A percentile compares a stretch with the other conserved stretches of the same genome.
phyloP scores from a whole-genome alignment of 2,329 filamentous ascomycete species.

The Pleomassaria siparia region DNA sequence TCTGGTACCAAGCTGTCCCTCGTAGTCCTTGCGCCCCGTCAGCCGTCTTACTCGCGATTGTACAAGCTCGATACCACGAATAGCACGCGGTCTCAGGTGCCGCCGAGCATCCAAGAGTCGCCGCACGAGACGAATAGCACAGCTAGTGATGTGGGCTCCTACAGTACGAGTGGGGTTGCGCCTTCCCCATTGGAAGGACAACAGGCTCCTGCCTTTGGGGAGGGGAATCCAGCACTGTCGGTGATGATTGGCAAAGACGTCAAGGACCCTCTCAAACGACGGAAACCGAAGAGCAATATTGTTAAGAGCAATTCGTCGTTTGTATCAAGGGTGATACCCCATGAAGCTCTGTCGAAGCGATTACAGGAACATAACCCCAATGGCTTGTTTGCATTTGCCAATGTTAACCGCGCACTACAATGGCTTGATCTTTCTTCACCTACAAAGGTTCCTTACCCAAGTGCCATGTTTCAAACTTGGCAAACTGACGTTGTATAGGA shows the following conservation, averaged over 20 bases:
- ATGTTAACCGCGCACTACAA: constrained; percentile 92
- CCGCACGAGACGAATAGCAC: constrained; percentile 48
- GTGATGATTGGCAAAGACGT: constrained; percentile 65
- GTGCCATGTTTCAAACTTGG: not conserved
- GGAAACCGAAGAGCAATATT: constrained; percentile 97
- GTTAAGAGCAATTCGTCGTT: constrained; percentile 98
- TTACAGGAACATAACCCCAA: constrained; percentile 76
- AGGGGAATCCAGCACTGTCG: constrained; percentile 75
- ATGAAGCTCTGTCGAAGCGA: constrained; percentile 77
- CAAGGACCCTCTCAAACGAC: constrained; percentile 67
- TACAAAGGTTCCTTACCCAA: constrained; percentile 56
- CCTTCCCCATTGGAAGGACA: constrained; percentile 33
- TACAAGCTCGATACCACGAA: constrained; percentile 45
- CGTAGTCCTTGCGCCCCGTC: constrained; percentile 64
- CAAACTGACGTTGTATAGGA: constrained; percentile 53
- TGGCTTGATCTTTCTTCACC: constrained; percentile 88
- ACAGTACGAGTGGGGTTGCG: constrained; percentile 39
- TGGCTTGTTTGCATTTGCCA: constrained; percentile 87
- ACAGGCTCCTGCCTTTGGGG: constrained; percentile 72
- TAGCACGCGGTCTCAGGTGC: constrained; percentile 45
- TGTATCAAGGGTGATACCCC: constrained; percentile 91
- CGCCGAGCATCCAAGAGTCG: constrained; percentile 50
- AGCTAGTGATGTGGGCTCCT: constrained; percentile 49
- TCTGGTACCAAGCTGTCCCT: constrained; percentile 83
- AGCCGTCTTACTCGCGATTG: constrained; percentile 45